Conservation (phyloP, 2,329 filamentous ascomycete species). For the Scedosporium boydii region DNA sequence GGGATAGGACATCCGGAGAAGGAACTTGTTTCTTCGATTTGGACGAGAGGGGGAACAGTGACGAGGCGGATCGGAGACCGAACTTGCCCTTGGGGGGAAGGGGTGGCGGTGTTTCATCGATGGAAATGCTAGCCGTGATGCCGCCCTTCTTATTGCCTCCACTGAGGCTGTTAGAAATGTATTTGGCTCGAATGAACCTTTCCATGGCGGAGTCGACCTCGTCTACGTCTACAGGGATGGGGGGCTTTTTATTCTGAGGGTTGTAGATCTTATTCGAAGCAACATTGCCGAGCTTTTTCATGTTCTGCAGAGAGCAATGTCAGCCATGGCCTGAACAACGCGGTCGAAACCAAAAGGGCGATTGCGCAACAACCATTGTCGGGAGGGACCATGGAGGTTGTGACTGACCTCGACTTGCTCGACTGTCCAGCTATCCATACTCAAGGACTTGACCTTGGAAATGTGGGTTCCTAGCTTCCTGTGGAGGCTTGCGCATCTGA, state of each 20-base stretch:
- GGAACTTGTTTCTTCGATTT: slow-evolving; percentile 47
- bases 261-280: slow-evolving; percentile 86
- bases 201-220: slow-evolving; percentile 94
- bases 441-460: slow-evolving; percentile 96
- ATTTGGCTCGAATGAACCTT: slow-evolving; percentile 89
- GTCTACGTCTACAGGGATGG: slow-evolving; percentile 82
- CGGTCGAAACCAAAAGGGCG: neutral
- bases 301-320: slow-evolving; percentile 50
- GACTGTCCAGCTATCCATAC: slow-evolving; percentile 94
- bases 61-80: slow-evolving; percentile 50
- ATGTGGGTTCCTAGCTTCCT: slow-evolving; percentile 96
- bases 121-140: slow-evolving; percentile 42
- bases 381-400: neutral
- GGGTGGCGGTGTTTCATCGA: slow-evolving; percentile 46
- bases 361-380: neutral
- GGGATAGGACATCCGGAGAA: slow-evolving; percentile 14
- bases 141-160: slow-evolving; percentile 23
- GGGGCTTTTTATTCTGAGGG: slow-evolving; percentile 69
- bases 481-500: slow-evolving; percentile 93
- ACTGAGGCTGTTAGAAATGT: slow-evolving; percentile 50
- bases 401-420: slow-evolving; percentile 85
- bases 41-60: slow-evolving; percentile 55
- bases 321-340: neutral
- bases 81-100: slow-evolving; percentile 55
- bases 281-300: slow-evolving; percentile 85